Evolutionary conservation across 179 eudicot species (phyloP).

Genomic region (Silene noctiflora): DNA sequence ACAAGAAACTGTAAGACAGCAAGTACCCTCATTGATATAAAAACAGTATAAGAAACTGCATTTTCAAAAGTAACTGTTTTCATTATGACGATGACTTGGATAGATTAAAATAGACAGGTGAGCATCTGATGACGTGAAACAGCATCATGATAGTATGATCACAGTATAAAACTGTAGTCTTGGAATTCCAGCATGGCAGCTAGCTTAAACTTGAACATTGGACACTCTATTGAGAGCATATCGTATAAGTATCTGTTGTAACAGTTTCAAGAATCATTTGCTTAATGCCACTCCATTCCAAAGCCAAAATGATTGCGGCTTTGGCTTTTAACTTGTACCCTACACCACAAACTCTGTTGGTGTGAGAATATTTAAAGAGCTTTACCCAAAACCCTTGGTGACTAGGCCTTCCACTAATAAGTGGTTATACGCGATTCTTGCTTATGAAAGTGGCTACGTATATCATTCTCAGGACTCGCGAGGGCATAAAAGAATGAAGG

Average conservation of each 20-base stretch:
- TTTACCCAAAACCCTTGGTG: neutral
- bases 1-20: conserved; percentile 17
- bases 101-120: neutral
- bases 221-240: neutral
- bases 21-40: neutral
- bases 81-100: neutral
- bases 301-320: too few relatives aligned
- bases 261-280: neutral
- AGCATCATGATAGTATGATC: neutral
- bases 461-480: too few relatives aligned
- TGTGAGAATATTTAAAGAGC: too few relatives aligned
- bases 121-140: conserved; percentile 11
- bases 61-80: neutral
- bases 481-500: too few relatives aligned
- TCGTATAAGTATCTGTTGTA: neutral
- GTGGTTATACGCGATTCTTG: neutral
- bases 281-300: too few relatives aligned
- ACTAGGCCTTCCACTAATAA: neutral
- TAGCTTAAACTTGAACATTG: neutral
- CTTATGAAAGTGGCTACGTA: too few relatives aligned
- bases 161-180: neutral
- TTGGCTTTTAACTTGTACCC: too few relatives aligned
- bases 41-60: neutral
- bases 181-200: neutral
- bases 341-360: too few relatives aligned